Percentiles rank a stretch among this genome's conserved stretches.
phyloP scores from a whole-genome alignment of 2,329 filamentous ascomycete genomes.

The Tetracladium maxilliforme region DNA sequence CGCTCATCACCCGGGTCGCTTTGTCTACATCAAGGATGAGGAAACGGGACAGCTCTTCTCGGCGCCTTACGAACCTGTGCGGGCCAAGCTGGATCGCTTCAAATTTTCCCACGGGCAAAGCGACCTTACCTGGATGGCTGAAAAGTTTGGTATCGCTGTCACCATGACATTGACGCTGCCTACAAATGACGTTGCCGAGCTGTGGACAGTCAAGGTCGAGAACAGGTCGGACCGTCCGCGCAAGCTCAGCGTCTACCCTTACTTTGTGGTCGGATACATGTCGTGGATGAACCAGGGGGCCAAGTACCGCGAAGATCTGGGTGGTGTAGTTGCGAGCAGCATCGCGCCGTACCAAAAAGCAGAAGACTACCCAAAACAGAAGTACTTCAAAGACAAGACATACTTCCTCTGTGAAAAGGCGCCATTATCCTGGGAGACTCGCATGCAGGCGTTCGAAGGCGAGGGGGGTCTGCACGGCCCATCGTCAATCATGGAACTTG shows the following conservation, averaged over 20 bases:
- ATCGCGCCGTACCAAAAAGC: constrained; percentile 43
- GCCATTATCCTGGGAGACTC: constrained; percentile 36
- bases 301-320: constrained; percentile 30
- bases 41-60: constrained; percentile 34
- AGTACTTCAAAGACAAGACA: constrained; percentile 39
- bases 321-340: constrained; percentile 33
- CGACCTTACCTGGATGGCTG: constrained; percentile 36
- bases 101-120: constrained; percentile 39
- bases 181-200: constrained; percentile 36
- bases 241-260: constrained; percentile 35
- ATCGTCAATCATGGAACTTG: constrained; percentile 22
- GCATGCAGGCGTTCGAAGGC: constrained; percentile 35
- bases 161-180: constrained; percentile 35
- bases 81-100: constrained; percentile 28
- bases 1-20: constrained; percentile 40
- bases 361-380: constrained; percentile 40
- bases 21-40: constrained; percentile 43
- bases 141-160: constrained; percentile 32
- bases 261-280: constrained; percentile 44
- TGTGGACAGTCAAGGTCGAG: constrained; percentile 36
- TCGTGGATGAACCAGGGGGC: constrained; percentile 47
- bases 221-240: constrained; percentile 29
- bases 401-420: constrained; percentile 37
- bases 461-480: constrained; percentile 39
- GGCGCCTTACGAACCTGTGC: constrained; percentile 38